Base-by-base conservation (phyloP, 768 basidiomycete species). In the Imleria badia region DNA sequence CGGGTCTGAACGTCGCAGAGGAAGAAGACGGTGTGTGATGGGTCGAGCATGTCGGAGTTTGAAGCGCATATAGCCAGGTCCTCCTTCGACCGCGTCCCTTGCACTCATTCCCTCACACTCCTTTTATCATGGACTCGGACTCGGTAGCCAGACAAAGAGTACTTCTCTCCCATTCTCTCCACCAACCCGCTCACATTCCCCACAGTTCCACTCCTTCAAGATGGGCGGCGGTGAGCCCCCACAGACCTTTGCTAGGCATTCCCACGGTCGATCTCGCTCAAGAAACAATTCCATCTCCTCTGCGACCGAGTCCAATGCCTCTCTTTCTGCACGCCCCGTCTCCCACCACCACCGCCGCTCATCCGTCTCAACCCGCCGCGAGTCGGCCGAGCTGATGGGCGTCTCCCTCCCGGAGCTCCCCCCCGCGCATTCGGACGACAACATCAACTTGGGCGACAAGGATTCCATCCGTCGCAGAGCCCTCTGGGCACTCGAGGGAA, bases 301-400 rank as follows among this genome's bases (percentile, higher is more conserved):
- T 29, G 56, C 69, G 55, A 76, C 79, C 38, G 64, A 71, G 22
- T 64, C 74, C 5, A 36, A 69, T 29, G 45, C 42, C 52, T 61
- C 65, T 62, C 55, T 61, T 42, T 34, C 79, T 26, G 87, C 85
- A 63, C 87, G 85, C 60, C 70, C 68, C 31, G 81, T 81, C 54
- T 94, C 93, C 0, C 91, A 92, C 62, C 94, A 95, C 63, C 80
- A 83, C 14, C 89, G 94, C 45, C 83, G 84, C 39, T 93, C 92
- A 1, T 92, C 90, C 23, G 91, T 96, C 26, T 92, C 94, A 11
- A 95, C 93, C 38, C 86, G 92, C 56, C 81, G 80, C 60, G 94
- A 96, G 75, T 94, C 91, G 19, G 88, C 91, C 17, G 94, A 95
- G 64, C 76, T 96, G 65, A 94, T 96, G 89, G 91, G 91, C 26